A percentile compares a stretch with the other conserved stretches of the same genome.
These are phyloP conservation scores for Lachancea waltii DNA, from an alignment of 805 yeast species.

Conservation along the genomic window DNA sequence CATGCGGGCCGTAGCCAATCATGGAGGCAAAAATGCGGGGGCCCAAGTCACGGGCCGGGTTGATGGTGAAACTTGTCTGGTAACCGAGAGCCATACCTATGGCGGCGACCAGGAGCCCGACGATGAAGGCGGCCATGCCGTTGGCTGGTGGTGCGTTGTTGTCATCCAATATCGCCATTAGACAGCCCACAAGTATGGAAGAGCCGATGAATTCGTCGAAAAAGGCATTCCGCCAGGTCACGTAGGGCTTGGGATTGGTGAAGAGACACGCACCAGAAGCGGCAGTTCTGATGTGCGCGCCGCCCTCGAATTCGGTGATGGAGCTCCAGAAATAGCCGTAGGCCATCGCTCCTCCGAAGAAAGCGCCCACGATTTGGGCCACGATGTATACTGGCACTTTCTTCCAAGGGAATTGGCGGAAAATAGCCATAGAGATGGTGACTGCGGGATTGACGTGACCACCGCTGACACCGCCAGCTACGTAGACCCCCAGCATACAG, in stretches of 20 bases:
- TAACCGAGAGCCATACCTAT: constrained; percentile 41
- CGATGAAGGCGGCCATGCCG: constrained; percentile 37
- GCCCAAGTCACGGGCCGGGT: constrained; percentile 43
- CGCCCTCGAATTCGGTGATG: constrained; percentile 10
- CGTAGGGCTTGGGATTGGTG: constrained; percentile 35
- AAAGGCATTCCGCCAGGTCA: constrained; percentile 36
- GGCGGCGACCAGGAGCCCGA: constrained; percentile 36
- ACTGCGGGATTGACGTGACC: constrained; percentile 46
- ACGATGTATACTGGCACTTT: constrained; percentile 38
- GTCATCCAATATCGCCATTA: constrained; percentile 40
- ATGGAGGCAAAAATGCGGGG: constrained; percentile 40
- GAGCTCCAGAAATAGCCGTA: constrained; percentile 38
- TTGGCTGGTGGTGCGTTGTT: constrained; percentile 36
- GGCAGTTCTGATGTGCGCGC: constrained; percentile 16
- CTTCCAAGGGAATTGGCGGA: constrained; percentile 42
- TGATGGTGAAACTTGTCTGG: constrained; percentile 44
- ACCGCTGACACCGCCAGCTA: constrained; percentile 44
- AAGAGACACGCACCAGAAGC: constrained; percentile 38
- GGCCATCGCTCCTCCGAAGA: constrained; percentile 38
- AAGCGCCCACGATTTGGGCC: constrained; percentile 41
- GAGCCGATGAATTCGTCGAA: constrained; percentile 39
- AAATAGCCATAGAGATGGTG: constrained; percentile 38
- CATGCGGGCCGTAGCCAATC: constrained; percentile 35
- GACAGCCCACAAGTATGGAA: constrained; percentile 36
- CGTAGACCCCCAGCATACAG: constrained; percentile 39